Evolutionary conservation across 23 red algal genomes (phyloP).

Genomic region (Porphyridium purpureum): DNA sequence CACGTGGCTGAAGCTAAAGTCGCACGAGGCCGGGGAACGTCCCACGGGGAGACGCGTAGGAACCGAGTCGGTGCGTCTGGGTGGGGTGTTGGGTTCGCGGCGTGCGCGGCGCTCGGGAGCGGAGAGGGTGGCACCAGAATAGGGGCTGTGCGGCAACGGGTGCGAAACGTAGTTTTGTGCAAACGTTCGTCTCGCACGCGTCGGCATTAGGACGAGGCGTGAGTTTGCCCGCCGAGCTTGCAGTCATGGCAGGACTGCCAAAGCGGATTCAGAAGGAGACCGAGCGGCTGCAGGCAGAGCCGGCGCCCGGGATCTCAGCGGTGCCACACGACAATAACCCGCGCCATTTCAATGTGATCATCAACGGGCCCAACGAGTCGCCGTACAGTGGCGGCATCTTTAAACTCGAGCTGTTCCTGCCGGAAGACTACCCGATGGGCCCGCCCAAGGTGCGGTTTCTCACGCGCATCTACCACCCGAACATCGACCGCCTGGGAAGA

Average conservation of each 20-base stretch:
- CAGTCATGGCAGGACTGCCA: not conserved
- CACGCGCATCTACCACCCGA: slow-evolving; percentile 94
- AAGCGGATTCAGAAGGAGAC: slow-evolving; percentile 36
- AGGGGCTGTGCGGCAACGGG: no score
- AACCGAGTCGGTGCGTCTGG: no score
- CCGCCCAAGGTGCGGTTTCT: slow-evolving; percentile 90
- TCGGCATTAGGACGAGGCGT: no score
- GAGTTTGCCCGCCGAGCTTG: no score
- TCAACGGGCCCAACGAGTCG: slow-evolving; percentile 72
- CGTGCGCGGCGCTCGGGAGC: no score
- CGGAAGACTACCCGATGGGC: slow-evolving; percentile 86
- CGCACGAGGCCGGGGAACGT: no score
- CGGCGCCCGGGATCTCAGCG: slow-evolving; percentile 76
- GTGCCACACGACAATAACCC: slow-evolving; percentile 84
- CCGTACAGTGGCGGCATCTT: slow-evolving; percentile 78
- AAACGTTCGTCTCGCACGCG: no score
- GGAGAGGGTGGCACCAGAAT: no score
- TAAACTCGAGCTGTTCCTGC: slow-evolving; percentile 89
- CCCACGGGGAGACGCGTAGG: no score
- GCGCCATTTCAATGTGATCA: slow-evolving; percentile 81
- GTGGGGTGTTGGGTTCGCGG: no score
- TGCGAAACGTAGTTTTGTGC: no score
- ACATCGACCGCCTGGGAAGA: slow-evolving; percentile 87
- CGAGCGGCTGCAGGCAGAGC: slow-evolving; percentile 51
- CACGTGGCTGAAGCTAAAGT: no score